Evolutionary conservation across 768 basidiomycete genomes (phyloP).

Genomic region (Pulveroboletus sp.): DNA sequence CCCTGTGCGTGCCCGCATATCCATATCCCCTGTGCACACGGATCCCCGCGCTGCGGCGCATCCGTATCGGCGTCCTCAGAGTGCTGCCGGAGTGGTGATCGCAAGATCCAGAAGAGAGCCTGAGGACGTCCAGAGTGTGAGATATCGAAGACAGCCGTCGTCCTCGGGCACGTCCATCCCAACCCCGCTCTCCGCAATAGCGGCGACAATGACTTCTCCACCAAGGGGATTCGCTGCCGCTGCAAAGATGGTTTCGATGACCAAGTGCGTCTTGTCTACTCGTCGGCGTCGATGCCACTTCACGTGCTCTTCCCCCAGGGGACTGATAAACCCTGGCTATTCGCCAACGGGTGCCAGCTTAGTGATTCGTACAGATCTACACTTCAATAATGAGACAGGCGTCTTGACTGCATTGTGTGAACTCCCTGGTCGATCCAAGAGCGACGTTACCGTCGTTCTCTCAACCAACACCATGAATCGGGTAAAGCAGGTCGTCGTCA

Average conservation of each 20-base stretch:
- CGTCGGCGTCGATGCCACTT: neutral
- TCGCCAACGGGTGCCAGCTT: constrained; percentile 24
- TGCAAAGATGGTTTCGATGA: constrained; percentile 10
- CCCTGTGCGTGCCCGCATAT: constrained; percentile 24
- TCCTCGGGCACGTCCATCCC: constrained; percentile 9
- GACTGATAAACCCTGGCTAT: constrained; percentile 25
- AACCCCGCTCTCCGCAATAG: constrained; percentile 5
- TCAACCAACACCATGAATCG: constrained; percentile 58
- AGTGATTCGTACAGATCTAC: constrained; percentile 56
- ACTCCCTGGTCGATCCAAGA: constrained; percentile 60
- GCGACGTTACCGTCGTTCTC: constrained; percentile 55
- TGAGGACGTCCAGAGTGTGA: constrained; percentile 27
- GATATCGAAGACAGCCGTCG: constrained; percentile 20
- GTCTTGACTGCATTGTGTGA: constrained; percentile 59
- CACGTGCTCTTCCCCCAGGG: constrained; percentile 14
- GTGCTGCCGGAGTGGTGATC: constrained; percentile 21
- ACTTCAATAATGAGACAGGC: constrained; percentile 49
- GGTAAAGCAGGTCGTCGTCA: constrained; percentile 56
- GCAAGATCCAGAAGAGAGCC: constrained; percentile 27
- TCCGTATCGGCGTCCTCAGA: constrained; percentile 30
- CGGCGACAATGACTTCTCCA: neutral
- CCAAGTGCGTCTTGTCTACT: constrained; percentile 20
- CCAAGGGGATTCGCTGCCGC: neutral
- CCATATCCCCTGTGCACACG: constrained; percentile 24
- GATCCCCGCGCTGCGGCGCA: constrained; percentile 19